A percentile compares a stretch with the other conserved stretches of the same genome.
Conservation (phyloP, 1,284 basidiomycete species). For the Ceratobasidium sp. region DNA sequence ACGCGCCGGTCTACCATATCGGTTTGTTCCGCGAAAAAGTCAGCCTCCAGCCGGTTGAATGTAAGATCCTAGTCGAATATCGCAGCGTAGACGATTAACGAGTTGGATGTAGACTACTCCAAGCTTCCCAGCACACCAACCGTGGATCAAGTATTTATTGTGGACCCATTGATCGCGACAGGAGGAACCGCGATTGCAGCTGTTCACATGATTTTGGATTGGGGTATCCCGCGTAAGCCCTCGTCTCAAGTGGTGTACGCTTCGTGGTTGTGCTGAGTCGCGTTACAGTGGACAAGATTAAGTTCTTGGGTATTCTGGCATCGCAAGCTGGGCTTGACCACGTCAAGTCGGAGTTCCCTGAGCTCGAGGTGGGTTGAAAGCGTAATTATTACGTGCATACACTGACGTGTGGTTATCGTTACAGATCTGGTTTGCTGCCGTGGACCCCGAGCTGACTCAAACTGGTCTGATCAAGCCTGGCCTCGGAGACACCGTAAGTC, state of each 20-base stretch:
- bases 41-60: slow-evolving; percentile 91
- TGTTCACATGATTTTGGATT: slow-evolving; percentile 81
- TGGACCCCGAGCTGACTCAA: slow-evolving; percentile 73
- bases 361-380: slow-evolving; percentile 69
- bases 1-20: slow-evolving; percentile 87
- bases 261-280: slow-evolving; percentile 7
- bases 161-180: slow-evolving; percentile 93
- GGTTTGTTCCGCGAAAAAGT: slow-evolving; percentile 91
- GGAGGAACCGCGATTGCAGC: slow-evolving; percentile 93
- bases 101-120: slow-evolving; percentile 72
- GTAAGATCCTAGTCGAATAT: slow-evolving; percentile 49
- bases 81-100: background rate
- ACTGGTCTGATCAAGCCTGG: slow-evolving; percentile 85
- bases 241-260: slow-evolving; percentile 16
- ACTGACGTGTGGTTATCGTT: background rate
- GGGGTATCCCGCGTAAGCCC: slow-evolving; percentile 74
- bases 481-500: slow-evolving; percentile 81
- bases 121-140: slow-evolving; percentile 82
- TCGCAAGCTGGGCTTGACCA: slow-evolving; percentile 76
- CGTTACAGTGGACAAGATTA: slow-evolving; percentile 69
- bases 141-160: slow-evolving; percentile 81
- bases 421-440: slow-evolving; percentile 83
- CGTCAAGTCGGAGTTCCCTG: slow-evolving; percentile 72
- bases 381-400: slow-evolving; percentile 24
- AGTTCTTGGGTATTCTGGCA: slow-evolving; percentile 82